These are phyloP conservation scores for Aegilops tauschii DNA, from an alignment of 176 grass and related monocot species.

Conservation along the genomic window DNA sequence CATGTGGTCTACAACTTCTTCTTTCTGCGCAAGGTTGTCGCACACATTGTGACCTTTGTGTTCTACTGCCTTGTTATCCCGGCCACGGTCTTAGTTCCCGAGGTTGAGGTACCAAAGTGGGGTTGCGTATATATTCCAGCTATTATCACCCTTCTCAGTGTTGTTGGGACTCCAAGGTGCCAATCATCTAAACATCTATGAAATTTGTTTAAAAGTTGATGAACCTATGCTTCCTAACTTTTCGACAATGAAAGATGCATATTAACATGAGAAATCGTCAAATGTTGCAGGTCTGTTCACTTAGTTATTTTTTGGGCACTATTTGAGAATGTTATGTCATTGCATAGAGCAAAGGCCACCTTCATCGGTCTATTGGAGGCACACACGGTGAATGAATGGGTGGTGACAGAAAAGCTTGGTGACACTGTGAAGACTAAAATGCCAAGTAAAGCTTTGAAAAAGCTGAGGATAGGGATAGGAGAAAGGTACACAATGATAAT, in stretches of 20 bases:
- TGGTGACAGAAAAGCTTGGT: constrained; percentile 77
- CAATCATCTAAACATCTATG: not conserved
- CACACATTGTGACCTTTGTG: constrained; percentile 63
- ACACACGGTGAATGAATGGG: constrained; percentile 67
- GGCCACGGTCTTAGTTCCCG: constrained; percentile 54
- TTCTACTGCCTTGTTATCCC: constrained; percentile 80
- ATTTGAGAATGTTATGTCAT: constrained; percentile 86
- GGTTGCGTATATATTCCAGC: constrained; percentile 67
- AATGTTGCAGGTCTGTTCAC: constrained; percentile 57
- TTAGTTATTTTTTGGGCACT: constrained; percentile 71
- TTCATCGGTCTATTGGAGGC: constrained; percentile 65
- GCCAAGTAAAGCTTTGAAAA: constrained; percentile 40
- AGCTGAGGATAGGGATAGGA: constrained; percentile 35
- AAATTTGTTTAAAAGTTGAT: not conserved
- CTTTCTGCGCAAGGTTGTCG: constrained; percentile 61
- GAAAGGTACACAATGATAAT: constrained; percentile 42
- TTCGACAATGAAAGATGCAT: not conserved
- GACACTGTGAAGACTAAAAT: constrained; percentile 52
- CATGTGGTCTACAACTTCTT: constrained; percentile 37
- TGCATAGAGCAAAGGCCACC: constrained; percentile 76
- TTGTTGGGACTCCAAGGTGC: constrained; percentile 57
- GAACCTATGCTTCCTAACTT: not conserved
- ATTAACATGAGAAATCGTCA: not conserved
- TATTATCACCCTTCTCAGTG: constrained; percentile 63
- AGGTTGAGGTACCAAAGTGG: constrained; percentile 77